Evolutionary conservation across 192 early-diverging fungal species (phyloP).

Genomic region (Allomyces arbusculus): DNA sequence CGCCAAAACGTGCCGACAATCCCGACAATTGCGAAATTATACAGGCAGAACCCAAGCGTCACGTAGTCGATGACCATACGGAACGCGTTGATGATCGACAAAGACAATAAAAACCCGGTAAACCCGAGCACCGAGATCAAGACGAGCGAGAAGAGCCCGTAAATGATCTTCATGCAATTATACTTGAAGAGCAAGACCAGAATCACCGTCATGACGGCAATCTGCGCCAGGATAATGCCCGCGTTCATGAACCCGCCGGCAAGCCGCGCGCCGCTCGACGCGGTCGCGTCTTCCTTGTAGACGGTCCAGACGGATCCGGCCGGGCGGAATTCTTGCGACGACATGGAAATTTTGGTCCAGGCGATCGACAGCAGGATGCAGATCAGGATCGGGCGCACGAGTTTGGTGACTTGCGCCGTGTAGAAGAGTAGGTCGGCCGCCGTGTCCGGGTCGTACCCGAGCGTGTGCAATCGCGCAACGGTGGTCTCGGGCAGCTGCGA

Average conservation of each 20-base stretch:
- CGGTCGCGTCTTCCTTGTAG: neutral
- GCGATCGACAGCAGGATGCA: slow-evolving; percentile 7
- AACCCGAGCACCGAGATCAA: slow-evolving; percentile 4
- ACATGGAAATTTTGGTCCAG: slow-evolving; percentile 5
- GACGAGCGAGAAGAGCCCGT: slow-evolving; percentile 5
- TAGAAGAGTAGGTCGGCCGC: slow-evolving; percentile 3
- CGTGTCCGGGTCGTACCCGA: neutral
- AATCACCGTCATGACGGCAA: slow-evolving; percentile 4
- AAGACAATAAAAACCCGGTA: slow-evolving; percentile 2
- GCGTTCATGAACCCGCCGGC: slow-evolving; percentile 3
- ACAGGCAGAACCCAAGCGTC: slow-evolving; percentile 1
- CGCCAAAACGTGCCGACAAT: slow-evolving; percentile 7
- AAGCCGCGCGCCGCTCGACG: neutral
- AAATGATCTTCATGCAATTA: slow-evolving; percentile 6
- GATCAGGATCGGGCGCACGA: slow-evolving; percentile 2
- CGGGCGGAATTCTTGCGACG: neutral
- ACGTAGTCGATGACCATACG: slow-evolving; percentile 3
- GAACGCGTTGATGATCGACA: neutral
- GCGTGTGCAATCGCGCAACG: neutral
- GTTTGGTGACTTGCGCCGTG: neutral
- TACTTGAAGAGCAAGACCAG: slow-evolving; percentile 5
- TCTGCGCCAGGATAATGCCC: slow-evolving; percentile 3
- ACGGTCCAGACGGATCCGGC: neutral
- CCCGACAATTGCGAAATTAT: slow-evolving; percentile 5
- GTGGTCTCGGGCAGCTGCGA: neutral